Conservation (phyloP, 1,284 basidiomycete genomes). For the Mycena citricolor region DNA sequence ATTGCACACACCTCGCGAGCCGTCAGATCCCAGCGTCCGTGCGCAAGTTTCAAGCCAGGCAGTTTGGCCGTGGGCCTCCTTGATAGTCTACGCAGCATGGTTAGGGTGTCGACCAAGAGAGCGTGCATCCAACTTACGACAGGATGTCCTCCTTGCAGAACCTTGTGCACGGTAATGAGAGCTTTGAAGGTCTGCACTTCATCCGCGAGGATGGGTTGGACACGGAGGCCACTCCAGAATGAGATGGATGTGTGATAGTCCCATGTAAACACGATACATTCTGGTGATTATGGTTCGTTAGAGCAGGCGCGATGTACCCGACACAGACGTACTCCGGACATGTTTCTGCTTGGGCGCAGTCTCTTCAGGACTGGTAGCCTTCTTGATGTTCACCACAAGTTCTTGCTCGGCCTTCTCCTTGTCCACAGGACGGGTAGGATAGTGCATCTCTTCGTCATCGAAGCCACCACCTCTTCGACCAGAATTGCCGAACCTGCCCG, state of each 20-base stretch:
- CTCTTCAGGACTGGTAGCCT: conserved; percentile 92
- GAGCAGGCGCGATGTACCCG: conserved; percentile 3
- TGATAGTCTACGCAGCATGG: conserved; percentile 68
- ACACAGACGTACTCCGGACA: conserved; percentile 91
- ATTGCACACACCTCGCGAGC: conserved; percentile 61
- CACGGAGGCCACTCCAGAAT: conserved; percentile 93
- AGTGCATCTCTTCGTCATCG: conserved; percentile 81
- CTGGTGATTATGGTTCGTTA: conserved; percentile 41
- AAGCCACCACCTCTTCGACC: conserved; percentile 41
- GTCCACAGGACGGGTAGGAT: conserved; percentile 93
- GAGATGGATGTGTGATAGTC: conserved; percentile 97
- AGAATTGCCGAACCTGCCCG: conserved; percentile 30
- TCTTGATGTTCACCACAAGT: conserved; percentile 92
- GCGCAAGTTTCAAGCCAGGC: conserved; percentile 96
- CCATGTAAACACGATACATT: conserved; percentile 97
- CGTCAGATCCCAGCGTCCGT: conserved; percentile 81
- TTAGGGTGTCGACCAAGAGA: conserved; percentile 3
- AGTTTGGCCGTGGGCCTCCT: conserved; percentile 94
- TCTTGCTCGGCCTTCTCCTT: conserved; percentile 95
- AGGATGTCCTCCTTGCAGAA: conserved; percentile 93
- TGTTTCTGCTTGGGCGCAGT: conserved; percentile 96
- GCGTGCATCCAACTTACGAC: conserved; percentile 49
- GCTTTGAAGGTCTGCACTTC: conserved; percentile 97
- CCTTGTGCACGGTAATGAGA: conserved; percentile 93
- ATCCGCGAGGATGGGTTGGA: conserved; percentile 92